phyloP scores from a whole-genome alignment of 1,284 basidiomycete species.

The Pterulicium gracile region DNA sequence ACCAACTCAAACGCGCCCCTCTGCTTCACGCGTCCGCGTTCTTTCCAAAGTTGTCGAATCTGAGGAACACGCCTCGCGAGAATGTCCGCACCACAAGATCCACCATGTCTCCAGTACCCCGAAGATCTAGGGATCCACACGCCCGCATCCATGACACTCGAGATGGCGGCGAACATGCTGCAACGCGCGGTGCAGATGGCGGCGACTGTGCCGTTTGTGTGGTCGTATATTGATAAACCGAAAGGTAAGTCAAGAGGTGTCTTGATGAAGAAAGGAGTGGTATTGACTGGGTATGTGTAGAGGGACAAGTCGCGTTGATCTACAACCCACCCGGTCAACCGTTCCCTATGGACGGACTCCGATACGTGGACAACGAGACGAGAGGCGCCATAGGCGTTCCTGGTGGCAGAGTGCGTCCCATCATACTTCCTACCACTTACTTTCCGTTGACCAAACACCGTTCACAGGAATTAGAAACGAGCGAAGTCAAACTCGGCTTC shows the following conservation, averaged over 20 bases:
- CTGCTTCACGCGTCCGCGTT: too few relatives aligned
- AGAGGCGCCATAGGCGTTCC: conserved; percentile 40
- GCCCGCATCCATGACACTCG: conserved; percentile 32
- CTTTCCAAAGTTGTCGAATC: too few relatives aligned
- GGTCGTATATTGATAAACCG: conserved; percentile 67
- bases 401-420: conserved; percentile 33
- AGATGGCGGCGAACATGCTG: conserved; percentile 50
- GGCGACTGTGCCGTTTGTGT: conserved; percentile 46
- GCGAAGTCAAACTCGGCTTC: conserved; percentile 64
- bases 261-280: conserved; percentile 3
- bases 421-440: conserved; percentile 3
- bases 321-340: conserved; percentile 43
- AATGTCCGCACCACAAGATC: not conserved
- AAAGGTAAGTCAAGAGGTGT: conserved; percentile 30
- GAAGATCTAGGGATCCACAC: conserved; percentile 47
- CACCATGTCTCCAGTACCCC: conserved; percentile 38
- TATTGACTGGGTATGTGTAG: conserved; percentile 23
- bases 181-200: conserved; percentile 44
- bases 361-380: conserved; percentile 59
- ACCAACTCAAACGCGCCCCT: too few relatives aligned
- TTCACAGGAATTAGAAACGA: conserved; percentile 58
- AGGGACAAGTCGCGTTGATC: conserved; percentile 53
- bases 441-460: not conserved
- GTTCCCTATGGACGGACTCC: conserved; percentile 62
- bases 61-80: too few relatives aligned